Conservation (phyloP, 495 filamentous ascomycete species). For the Pseudomonodictys pantanalensis region DNA sequence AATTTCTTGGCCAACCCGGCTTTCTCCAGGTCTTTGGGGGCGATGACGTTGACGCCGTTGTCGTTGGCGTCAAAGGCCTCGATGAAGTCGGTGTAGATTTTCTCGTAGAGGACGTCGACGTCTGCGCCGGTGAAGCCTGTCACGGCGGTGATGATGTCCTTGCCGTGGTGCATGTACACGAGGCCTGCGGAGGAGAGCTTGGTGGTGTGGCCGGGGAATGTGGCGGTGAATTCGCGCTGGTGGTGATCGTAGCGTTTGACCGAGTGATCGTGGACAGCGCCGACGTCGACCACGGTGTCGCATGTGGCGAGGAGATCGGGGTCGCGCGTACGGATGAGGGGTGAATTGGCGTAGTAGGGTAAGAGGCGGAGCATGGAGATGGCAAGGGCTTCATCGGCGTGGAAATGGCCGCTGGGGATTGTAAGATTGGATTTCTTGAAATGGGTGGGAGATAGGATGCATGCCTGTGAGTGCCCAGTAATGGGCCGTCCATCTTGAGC, state of each 20-base stretch:
- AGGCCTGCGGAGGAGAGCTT: slow-evolving; percentile 91
- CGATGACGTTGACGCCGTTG: slow-evolving; percentile 85
- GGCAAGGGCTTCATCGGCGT: slow-evolving; percentile 97
- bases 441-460: too few relatives aligned
- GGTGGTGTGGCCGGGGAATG: slow-evolving; percentile 71
- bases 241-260: slow-evolving; percentile 90
- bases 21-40: slow-evolving; percentile 56
- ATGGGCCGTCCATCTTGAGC: slow-evolving; percentile 39
- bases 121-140: slow-evolving; percentile 63
- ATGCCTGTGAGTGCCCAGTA: slow-evolving; percentile 86
- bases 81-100: slow-evolving; percentile 89
- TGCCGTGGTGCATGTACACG: slow-evolving; percentile 94
- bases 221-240: slow-evolving; percentile 83
- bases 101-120: slow-evolving; percentile 73
- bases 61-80: slow-evolving; percentile 97
- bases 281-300: slow-evolving; percentile 94
- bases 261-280: slow-evolving; percentile 78
- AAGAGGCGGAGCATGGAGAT: slow-evolving; percentile 91
- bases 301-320: slow-evolving; percentile 72
- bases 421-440: too few relatives aligned
- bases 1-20: slow-evolving; percentile 76
- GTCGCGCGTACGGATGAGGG: slow-evolving; percentile 85
- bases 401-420: slow-evolving; percentile 78
- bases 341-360: slow-evolving; percentile 69
- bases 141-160: slow-evolving; percentile 69